A percentile compares a stretch with the other conserved stretches of the same genome.
Conservation (phyloP, 2,329 filamentous ascomycete species). For the Xylariaceae sp. region DNA sequence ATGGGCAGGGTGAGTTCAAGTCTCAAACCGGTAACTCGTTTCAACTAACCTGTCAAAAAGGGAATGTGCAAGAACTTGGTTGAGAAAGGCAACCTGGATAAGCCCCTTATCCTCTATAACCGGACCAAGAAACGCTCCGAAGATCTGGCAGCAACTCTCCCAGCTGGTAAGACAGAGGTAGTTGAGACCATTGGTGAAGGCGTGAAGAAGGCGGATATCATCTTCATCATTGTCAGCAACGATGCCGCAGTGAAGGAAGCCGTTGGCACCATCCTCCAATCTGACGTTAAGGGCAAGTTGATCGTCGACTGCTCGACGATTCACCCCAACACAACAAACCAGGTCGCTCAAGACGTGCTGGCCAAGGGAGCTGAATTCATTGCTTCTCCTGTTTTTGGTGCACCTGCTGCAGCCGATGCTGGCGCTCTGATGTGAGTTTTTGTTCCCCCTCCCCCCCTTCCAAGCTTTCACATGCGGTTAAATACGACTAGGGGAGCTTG, state of each 20-base stretch:
- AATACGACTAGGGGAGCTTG: no score
- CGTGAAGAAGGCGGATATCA: conserved; percentile 72
- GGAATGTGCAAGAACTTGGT: conserved; percentile 86
- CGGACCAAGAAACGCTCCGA: conserved; percentile 71
- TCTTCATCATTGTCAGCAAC: conserved; percentile 82
- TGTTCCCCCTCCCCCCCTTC: no score
- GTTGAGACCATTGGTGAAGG: conserved; percentile 69
- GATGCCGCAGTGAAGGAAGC: conserved; percentile 73
- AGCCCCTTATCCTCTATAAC: conserved; percentile 81
- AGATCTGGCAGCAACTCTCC: conserved; percentile 67
- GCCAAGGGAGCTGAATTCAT: conserved; percentile 74
- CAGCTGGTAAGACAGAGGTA: conserved; percentile 66
- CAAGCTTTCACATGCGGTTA: no score
- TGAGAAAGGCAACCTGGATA: conserved; percentile 73
- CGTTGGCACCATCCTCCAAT: conserved; percentile 61
- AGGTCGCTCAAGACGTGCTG: conserved; percentile 62
- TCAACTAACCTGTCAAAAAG: conserved; percentile 49
- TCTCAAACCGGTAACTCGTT: background rate
- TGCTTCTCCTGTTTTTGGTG: conserved; percentile 71
- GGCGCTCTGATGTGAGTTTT: conserved; percentile 61
- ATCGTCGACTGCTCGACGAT: conserved; percentile 89
- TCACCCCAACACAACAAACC: conserved; percentile 79
- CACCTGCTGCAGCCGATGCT: conserved; percentile 65
- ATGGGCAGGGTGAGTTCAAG: conserved; percentile 73
- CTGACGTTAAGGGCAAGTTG: conserved; percentile 70